These are phyloP conservation scores for Amborella trichopoda DNA, from an alignment of 164 flowering plant genomes.

Conservation along the genomic window DNA sequence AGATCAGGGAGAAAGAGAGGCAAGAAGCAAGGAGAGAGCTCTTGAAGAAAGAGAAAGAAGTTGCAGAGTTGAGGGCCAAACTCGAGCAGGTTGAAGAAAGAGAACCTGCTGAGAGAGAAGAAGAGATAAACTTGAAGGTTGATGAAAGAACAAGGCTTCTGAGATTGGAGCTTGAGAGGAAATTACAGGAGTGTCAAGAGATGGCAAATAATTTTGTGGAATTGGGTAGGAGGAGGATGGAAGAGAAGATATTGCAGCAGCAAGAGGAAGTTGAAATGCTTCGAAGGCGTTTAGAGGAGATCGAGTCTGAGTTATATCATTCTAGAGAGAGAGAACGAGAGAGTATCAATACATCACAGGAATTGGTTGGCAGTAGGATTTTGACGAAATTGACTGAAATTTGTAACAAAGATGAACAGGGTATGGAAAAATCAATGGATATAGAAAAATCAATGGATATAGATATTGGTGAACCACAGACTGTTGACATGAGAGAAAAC, in stretches of 20 bases:
- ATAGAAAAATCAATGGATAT: conserved; percentile 17
- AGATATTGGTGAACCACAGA: conserved; percentile 55
- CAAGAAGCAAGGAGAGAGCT: conserved; percentile 63
- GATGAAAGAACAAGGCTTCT: conserved; percentile 44
- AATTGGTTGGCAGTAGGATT: conserved; percentile 37
- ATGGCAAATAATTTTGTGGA: conserved; percentile 71
- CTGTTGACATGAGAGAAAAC: conserved; percentile 24
- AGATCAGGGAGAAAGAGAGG: conserved; percentile 59
- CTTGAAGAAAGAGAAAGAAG: conserved; percentile 72
- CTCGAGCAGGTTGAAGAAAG: conserved; percentile 30
- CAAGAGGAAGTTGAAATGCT: conserved; percentile 72
- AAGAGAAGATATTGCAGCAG: conserved; percentile 70
- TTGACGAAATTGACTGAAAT: conserved; percentile 46
- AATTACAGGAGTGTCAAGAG: conserved; percentile 55
- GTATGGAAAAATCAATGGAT: conserved; percentile 93
- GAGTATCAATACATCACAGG: conserved; percentile 7
- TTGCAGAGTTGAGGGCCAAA: conserved; percentile 44
- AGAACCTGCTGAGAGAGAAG: conserved; percentile 33
- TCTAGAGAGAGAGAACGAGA: conserved; percentile 21
- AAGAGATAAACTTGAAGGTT: conserved; percentile 66
- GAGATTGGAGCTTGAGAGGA: conserved; percentile 56
- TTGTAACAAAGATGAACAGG: conserved; percentile 51
- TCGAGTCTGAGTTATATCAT: conserved; percentile 43
- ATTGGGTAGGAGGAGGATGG: conserved; percentile 70
- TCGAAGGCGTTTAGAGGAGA: conserved; percentile 56